These are phyloP conservation scores for Amanita fuliginea DNA, from an alignment of 768 basidiomycete genomes.

Conservation along the genomic window DNA sequence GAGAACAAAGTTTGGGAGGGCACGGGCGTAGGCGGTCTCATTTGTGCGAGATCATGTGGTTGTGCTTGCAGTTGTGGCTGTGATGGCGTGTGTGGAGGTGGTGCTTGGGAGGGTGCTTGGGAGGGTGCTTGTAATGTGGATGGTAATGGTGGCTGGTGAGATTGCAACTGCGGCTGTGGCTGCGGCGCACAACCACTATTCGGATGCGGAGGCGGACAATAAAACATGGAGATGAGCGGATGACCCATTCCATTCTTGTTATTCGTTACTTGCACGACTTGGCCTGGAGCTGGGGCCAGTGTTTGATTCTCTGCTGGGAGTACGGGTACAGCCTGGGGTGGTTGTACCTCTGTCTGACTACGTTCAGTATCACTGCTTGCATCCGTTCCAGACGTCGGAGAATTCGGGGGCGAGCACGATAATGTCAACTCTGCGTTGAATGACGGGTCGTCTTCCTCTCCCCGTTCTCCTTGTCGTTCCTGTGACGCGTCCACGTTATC, in stretches of 20 bases:
- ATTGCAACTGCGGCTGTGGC: not conserved
- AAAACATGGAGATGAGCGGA: constrained; percentile 15
- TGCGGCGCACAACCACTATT: not conserved
- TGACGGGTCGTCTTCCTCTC: constrained; percentile 17
- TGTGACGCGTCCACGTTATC: not conserved
- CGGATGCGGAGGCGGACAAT: constrained; percentile 14
- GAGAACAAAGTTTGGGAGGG: not conserved
- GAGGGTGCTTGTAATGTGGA: not conserved
- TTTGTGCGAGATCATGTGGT: not conserved
- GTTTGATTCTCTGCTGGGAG: not conserved
- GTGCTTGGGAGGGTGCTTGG: not conserved
- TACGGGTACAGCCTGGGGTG: too few relatives aligned
- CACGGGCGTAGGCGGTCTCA: not conserved
- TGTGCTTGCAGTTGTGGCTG: not conserved
- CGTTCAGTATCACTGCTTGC: not conserved
- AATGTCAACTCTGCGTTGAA: constrained; percentile 24
- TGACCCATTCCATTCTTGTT: not conserved
- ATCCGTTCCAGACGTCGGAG: not conserved
- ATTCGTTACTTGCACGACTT: not conserved
- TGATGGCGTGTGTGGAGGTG: not conserved
- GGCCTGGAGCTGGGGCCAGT: not conserved
- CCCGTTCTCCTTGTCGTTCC: not conserved
- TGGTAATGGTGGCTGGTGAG: not conserved
- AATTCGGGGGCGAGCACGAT: constrained; percentile 15
- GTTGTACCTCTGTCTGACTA: not conserved